Percentiles rank a stretch among this genome's conserved stretches.
Conservation (phyloP, 2,329 filamentous ascomycete species). For the Emericellopsis cladophorae region DNA sequence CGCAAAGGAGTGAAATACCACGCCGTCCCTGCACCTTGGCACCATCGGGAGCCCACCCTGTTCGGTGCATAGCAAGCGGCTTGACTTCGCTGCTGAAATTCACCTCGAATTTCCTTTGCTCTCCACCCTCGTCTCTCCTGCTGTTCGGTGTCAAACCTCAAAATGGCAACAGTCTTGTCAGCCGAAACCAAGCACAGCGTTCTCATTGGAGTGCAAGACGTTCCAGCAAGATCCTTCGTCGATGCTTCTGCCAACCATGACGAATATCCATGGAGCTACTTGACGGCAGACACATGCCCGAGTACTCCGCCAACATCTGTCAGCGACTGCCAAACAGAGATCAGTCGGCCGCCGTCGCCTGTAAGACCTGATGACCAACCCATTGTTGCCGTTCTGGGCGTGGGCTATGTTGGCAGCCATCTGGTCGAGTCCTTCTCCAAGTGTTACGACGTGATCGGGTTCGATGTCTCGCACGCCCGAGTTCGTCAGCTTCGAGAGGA, state of each 20-base stretch:
- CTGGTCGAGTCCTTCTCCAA: conserved; percentile 29
- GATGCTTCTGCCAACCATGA: neutral
- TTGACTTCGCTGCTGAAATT: neutral
- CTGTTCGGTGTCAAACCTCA: neutral
- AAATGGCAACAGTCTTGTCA: neutral
- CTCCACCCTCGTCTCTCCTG: neutral
- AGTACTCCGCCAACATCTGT: conserved; percentile 4
- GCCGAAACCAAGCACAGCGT: neutral
- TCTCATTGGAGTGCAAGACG: neutral
- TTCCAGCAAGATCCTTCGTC: neutral
- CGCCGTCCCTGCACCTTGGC: neutral
- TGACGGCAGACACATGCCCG: neutral
- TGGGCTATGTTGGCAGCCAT: conserved; percentile 39
- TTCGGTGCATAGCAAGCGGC: neutral
- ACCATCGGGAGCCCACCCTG: neutral
- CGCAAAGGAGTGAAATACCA: too few relatives aligned
- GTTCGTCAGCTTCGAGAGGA: conserved; percentile 17
- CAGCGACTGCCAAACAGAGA: conserved; percentile 2
- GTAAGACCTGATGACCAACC: conserved; percentile 13
- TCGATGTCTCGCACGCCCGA: conserved; percentile 29
- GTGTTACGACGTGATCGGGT: conserved; percentile 29
- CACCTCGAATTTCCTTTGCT: neutral
- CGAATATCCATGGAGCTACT: conserved; percentile 2
- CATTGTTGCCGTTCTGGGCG: conserved; percentile 34
- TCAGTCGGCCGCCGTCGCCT: neutral